Conservation (phyloP, 352 stramenopile genomes). For the Globisporangium cystogenes region DNA sequence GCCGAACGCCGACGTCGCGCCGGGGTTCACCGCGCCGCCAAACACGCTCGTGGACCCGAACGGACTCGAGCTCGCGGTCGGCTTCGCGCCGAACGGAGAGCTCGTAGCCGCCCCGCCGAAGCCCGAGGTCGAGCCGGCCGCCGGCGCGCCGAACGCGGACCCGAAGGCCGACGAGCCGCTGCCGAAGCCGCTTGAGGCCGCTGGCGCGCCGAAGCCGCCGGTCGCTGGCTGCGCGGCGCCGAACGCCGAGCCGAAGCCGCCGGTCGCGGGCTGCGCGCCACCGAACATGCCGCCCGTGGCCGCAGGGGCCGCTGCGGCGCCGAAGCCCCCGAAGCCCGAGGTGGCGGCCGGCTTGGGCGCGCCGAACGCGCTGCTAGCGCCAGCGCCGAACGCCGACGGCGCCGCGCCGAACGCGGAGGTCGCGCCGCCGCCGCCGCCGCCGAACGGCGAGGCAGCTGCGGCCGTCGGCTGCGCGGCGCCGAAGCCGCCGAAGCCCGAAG, state of each 20-base stretch:
- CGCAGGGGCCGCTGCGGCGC: slow-evolving; percentile 17
- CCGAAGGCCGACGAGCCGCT: slow-evolving; percentile 31
- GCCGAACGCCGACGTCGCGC: slow-evolving; percentile 32
- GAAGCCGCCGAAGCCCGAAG: slow-evolving; percentile 43
- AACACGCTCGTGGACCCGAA: slow-evolving; percentile 52
- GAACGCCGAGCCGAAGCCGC: slow-evolving; percentile 33
- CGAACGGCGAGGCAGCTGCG: slow-evolving; percentile 46
- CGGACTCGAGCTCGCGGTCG: slow-evolving; percentile 48
- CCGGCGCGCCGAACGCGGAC: slow-evolving; percentile 14
- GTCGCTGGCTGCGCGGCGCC: slow-evolving; percentile 18
- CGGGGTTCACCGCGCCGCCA: slow-evolving; percentile 20
- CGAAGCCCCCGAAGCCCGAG: slow-evolving; percentile 44
- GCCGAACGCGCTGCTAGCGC: slow-evolving; percentile 28
- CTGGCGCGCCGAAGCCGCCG: slow-evolving; percentile 15
- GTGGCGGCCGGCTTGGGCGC: slow-evolving; percentile 14
- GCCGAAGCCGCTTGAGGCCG: slow-evolving; percentile 8
- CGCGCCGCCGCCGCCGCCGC: slow-evolving; percentile 25
- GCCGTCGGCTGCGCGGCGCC: slow-evolving; percentile 24
- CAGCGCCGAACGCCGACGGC: slow-evolving; percentile 35
- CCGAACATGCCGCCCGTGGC: slow-evolving; percentile 23
- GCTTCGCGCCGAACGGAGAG: slow-evolving; percentile 53
- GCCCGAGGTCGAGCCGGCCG: slow-evolving; percentile 6
- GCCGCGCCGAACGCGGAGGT: slow-evolving; percentile 21
- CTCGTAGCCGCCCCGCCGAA: slow-evolving; percentile 27
- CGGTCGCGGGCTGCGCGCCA: slow-evolving; percentile 17